A percentile compares a stretch with the other conserved stretches of the same genome.
phyloP scores from a whole-genome alignment of 257 asterid genomes.

The Jaltomata sinuosa region DNA sequence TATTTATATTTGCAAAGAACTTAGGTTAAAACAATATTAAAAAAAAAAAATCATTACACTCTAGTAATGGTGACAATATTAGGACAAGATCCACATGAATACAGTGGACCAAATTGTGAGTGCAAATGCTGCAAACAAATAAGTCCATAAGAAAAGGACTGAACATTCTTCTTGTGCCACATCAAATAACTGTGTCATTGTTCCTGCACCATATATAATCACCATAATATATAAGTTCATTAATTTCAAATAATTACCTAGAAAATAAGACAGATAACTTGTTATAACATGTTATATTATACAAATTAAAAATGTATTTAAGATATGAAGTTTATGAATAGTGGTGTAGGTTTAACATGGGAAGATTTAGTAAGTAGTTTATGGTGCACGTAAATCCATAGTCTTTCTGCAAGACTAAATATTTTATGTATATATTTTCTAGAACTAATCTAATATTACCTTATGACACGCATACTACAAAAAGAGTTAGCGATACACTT shows the following conservation, averaged over 20 bases:
- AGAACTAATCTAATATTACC: too few relatives aligned
- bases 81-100: constrained; percentile 78
- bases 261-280: neutral
- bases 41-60: neutral
- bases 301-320: neutral
- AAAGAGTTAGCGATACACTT: too few relatives aligned
- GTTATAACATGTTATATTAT: neutral
- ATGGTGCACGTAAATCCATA: too few relatives aligned
- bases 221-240: neutral
- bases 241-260: too few relatives aligned
- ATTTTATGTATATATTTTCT: too few relatives aligned
- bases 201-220: constrained; percentile 32
- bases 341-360: too few relatives aligned
- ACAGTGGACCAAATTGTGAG: constrained; percentile 81
- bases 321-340: neutral
- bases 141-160: constrained; percentile 73
- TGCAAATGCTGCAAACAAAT: constrained; percentile 59
- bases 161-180: constrained; percentile 92
- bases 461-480: too few relatives aligned
- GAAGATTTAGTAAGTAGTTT: too few relatives aligned
- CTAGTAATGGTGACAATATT: too few relatives aligned
- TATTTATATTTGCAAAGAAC: too few relatives aligned
- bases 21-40: too few relatives aligned
- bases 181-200: constrained; percentile 83
- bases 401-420: too few relatives aligned